These are phyloP conservation scores for Galium porrigens DNA, from an alignment of 305 asterid genomes.

Conservation along the genomic window DNA sequence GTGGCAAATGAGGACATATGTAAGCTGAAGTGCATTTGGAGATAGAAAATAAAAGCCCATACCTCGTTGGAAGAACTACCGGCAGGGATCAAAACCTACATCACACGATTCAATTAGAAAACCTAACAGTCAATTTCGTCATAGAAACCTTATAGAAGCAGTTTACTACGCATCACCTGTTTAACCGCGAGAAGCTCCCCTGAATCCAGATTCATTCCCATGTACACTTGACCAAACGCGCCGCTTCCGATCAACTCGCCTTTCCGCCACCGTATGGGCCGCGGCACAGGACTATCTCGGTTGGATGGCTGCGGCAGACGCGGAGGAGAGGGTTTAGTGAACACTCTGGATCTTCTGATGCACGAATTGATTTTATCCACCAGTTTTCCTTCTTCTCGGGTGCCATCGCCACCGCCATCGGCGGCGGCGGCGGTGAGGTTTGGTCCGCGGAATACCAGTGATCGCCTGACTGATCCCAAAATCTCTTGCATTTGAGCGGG, in stretches of 20 bases:
- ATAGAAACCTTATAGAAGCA: background rate
- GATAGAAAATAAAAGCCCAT: conserved; percentile 18
- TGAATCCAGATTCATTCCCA: conserved; percentile 94
- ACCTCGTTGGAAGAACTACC: conserved; percentile 47
- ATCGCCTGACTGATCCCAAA: conserved; percentile 79
- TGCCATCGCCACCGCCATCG: conserved; percentile 30
- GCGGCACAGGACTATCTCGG: conserved; percentile 15
- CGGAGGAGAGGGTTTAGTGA: conserved; percentile 27
- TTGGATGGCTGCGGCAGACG: conserved; percentile 12
- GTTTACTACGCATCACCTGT: conserved; percentile 32
- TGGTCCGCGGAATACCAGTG: conserved; percentile 47
- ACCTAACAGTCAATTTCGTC: conserved; percentile 5
- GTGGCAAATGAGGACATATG: background rate
- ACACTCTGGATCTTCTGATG: conserved; percentile 56
- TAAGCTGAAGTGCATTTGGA: background rate
- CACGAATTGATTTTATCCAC: conserved; percentile 72
- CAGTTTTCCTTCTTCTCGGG: conserved; percentile 16
- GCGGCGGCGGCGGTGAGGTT: conserved; percentile 20
- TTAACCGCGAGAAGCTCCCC: conserved; percentile 91
- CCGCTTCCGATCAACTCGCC: conserved; percentile 95
- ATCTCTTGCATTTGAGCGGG: conserved; percentile 62
- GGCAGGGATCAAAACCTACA: conserved; percentile 65
- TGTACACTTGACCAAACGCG: conserved; percentile 88
- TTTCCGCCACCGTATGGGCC: conserved; percentile 68
- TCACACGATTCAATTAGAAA: conserved; percentile 5